Evolutionary conservation across 2,329 filamentous ascomycete species (phyloP), one percentile per base, ranked within the genome.

Genomic region (Camillea tinctor): DNA sequence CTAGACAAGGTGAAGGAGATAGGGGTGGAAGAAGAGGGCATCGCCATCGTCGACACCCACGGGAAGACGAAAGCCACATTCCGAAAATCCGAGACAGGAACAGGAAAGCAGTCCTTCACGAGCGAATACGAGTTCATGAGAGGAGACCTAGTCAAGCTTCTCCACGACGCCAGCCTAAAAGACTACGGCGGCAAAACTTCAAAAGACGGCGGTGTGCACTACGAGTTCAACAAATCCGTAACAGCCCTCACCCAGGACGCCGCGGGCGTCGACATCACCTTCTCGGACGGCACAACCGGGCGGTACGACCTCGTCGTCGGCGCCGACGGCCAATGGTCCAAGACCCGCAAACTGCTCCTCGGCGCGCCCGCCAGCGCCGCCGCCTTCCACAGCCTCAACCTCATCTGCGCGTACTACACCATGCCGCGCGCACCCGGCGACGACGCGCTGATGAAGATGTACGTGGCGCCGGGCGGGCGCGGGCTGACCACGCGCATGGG

Each of bases 241-340:
- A 63, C 69, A 30, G 58, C 61, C 40, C 70, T 73, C 50, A 64
- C 66, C 23, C 69, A 76, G n/a, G 64, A 66, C 9, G 67, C 61
- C 9, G 57, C 44, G 21, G 57, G 56, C 1, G 71, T 75, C 7
- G 58, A 62, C 7, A 73, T 72, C 2, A 57, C 52, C 22, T 79
- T 86, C 56, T 75, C 74, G 2, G 76, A 82, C 56, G 80, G 80
- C 4, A 66, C 66, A 0, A 69, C 64, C 3, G 75, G 76, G 20
- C 69, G 68, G 1, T 86, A 75, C 62, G 84, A 86, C 61, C 65
- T 86, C 0, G 66, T 86, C 0, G 76, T 86, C 50, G 82, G 79
- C 3, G 82, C 82, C 2, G 84, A 87, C 60, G 84, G 84, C 0
- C 76, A 81, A 19, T 74, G 77, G 1, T 86, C 82, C 0, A 75